Base-by-base conservation (phyloP, 371 early-diverging fungal genomes). In the Blakeslea trispora region DNA sequence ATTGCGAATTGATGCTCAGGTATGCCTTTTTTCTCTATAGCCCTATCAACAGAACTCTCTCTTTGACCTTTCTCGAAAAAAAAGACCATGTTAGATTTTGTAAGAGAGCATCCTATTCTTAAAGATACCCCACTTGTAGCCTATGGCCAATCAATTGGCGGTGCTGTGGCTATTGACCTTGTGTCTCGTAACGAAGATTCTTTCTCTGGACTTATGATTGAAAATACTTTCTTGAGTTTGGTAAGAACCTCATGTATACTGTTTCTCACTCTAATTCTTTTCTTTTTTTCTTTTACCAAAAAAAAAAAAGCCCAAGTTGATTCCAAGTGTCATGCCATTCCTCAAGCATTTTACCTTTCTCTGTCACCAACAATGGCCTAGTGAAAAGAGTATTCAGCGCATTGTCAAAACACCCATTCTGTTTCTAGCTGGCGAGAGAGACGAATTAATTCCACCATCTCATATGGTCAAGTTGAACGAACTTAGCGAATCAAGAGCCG, bases 91-190 rank as follows among this genome's bases (percentile, higher is more conserved):
- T 75, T 97, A 34, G 87, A 94, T 61, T 96, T 81, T 69, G 81
- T 98, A 34, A 74, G 73, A 48, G 65, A 74, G 7, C 91, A 95
- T 64, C 83, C 85, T 18, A 63, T 89, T 17, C 68, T 93, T 2
- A 82, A 80, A 45, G 67, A 90, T 54, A 87, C 91, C 2, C 86
- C 87, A 53, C 68, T 98, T 22, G 75, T 97, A 31, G 85, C 93
- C 1, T 97, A 89, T 71, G 98, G 98, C 0, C 98, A 98, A 70
- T 93, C 93, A 14, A 90, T 98, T 55, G 98, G 98, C 41, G 98
- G 98, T n/a, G 98, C 98, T 6, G 97, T 96, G 9, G 93, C 97
- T 5, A 92, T 97, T 64, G 86, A 96, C 66, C 69, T 91, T 48
- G 90, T 87, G 10, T 81, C 89, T 9, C 79, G 88, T 41, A 90